phyloP scores from a whole-genome alignment of 441 rosid genomes.

The Erodium moschatum region DNA sequence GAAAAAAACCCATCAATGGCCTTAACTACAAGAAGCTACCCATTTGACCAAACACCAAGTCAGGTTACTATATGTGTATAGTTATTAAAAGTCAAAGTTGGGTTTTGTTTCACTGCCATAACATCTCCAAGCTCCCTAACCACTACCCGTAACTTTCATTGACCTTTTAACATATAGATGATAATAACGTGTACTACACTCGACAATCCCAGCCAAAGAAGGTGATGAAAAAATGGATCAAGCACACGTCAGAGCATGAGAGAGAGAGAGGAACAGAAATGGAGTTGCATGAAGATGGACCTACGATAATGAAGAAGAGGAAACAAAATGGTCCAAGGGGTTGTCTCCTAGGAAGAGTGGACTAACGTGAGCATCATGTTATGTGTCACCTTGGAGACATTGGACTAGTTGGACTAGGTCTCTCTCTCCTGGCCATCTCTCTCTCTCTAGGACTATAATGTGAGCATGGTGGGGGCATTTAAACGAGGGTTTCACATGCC shows the following conservation, averaged over 20 bases:
- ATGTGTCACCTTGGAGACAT: conserved; percentile 10
- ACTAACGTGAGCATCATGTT: conserved; percentile 20
- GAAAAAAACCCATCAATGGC: neutral
- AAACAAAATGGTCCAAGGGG: conserved; percentile 8
- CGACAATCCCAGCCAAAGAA: no score
- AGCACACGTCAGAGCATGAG: no score
- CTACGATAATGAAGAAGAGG: conserved; percentile 11
- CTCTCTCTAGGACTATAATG: neutral
- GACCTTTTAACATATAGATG: neutral
- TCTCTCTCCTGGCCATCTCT: no score
- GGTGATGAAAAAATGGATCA: no score
- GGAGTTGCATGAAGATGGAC: neutral
- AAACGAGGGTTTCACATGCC: conserved; percentile 17
- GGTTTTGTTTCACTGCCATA: no score
- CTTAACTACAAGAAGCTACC: neutral
- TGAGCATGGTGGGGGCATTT: conserved; percentile 6
- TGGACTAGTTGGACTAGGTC: neutral
- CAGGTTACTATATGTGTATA: no score
- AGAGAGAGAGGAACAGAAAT: no score
- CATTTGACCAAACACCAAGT: neutral
- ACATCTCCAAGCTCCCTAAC: neutral
- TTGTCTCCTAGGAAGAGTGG: conserved; percentile 5
- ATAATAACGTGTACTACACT: no score
- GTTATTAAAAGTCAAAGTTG: no score
- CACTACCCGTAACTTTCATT: neutral